phyloP scores from a whole-genome alignment of 2,329 filamentous ascomycete species.

The Malbranchea zuffiana region DNA sequence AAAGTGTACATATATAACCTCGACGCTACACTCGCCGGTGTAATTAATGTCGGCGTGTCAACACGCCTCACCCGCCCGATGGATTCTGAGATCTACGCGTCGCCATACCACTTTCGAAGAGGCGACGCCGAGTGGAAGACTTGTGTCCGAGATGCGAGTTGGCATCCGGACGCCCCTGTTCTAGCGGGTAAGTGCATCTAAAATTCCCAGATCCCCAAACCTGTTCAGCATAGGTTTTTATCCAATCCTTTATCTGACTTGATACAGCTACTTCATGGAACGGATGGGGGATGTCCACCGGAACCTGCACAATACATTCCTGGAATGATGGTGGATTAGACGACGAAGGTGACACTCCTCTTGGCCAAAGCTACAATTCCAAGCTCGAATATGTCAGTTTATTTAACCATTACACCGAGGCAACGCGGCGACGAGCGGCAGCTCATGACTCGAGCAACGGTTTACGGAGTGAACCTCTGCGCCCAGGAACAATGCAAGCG shows the following conservation, averaged over 20 bases:
- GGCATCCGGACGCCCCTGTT: slow-evolving; percentile 77
- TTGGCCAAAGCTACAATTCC: slow-evolving; percentile 12
- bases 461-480: too few relatives aligned
- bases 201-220: background rate
- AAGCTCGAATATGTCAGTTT: slow-evolving; percentile 8
- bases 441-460: too few relatives aligned
- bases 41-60: slow-evolving; percentile 64
- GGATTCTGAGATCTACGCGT: slow-evolving; percentile 42
- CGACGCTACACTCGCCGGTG: slow-evolving; percentile 70
- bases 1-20: slow-evolving; percentile 88
- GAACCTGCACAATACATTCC: slow-evolving; percentile 66
- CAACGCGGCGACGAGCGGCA: too few relatives aligned
- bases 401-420: slow-evolving; percentile 5
- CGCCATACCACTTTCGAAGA: slow-evolving; percentile 44
- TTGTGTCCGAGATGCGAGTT: slow-evolving; percentile 76
- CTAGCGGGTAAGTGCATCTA: slow-evolving; percentile 48
- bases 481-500: too few relatives aligned
- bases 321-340: slow-evolving; percentile 50
- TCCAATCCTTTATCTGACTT: slow-evolving; percentile 12
- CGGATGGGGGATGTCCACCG: slow-evolving; percentile 59
- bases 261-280: slow-evolving; percentile 69
- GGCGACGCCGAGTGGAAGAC: slow-evolving; percentile 58
- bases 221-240: slow-evolving; percentile 5
- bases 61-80: slow-evolving; percentile 53
- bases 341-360: slow-evolving; percentile 12